Percentiles rank a stretch among this genome's conserved stretches.
phyloP scores from a whole-genome alignment of 768 basidiomycete species.

The Leucogyrophana mollusca region DNA sequence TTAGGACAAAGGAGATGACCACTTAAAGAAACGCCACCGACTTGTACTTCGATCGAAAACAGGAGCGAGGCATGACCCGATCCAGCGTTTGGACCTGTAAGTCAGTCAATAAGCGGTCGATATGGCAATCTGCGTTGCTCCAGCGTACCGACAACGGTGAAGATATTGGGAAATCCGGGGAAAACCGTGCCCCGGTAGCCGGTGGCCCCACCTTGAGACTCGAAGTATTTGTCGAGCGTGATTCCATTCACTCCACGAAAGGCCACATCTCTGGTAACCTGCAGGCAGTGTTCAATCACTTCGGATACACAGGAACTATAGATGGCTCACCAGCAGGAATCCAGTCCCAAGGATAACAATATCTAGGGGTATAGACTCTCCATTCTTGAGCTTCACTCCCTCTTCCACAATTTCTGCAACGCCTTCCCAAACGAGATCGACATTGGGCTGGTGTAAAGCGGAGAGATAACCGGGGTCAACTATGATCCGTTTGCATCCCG shows the following conservation, averaged over 20 bases:
- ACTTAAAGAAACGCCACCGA: constrained; percentile 15
- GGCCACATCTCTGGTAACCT: constrained; percentile 10
- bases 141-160: constrained; percentile 44
- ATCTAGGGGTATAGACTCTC: constrained; percentile 50
- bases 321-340: constrained; percentile 42
- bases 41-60: constrained; percentile 57
- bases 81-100: constrained; percentile 52
- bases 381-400: constrained; percentile 49
- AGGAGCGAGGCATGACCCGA: constrained; percentile 59
- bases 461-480: constrained; percentile 58
- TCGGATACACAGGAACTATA: background rate
- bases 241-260: constrained; percentile 42
- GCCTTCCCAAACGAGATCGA: constrained; percentile 46
- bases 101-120: background rate
- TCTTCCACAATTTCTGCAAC: constrained; percentile 49
- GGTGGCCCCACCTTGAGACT: constrained; percentile 45
- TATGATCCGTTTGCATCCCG: constrained; percentile 61
- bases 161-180: constrained; percentile 58
- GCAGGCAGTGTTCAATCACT: background rate
- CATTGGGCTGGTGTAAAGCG: constrained; percentile 52
- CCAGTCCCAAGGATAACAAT: constrained; percentile 61
- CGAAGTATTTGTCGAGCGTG: constrained; percentile 45
- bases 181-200: constrained; percentile 54
- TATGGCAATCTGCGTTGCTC: background rate
- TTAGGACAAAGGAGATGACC: background rate